A percentile compares a stretch with the other conserved stretches of the same genome.
Conservation (phyloP, 192 early-diverging fungal species). For the Pilaira anomala region DNA sequence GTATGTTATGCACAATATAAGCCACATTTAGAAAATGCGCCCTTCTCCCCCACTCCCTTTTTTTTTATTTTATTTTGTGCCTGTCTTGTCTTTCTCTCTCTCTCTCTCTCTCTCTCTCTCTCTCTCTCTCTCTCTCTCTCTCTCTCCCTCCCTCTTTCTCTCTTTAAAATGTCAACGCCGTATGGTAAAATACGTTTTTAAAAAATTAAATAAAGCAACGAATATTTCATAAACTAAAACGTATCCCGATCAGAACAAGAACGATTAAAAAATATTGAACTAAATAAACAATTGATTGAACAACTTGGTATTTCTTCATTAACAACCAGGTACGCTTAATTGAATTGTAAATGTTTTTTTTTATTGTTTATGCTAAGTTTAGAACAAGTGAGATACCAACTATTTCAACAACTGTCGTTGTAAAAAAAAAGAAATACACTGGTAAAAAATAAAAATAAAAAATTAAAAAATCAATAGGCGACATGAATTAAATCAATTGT, state of each 20-base stretch:
- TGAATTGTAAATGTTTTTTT: neutral
- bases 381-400: neutral
- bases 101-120: no score
- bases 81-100: no score
- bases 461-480: neutral
- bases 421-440: conserved; percentile 18
- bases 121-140: no score
- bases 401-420: conserved; percentile 16
- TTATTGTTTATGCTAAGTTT: no score
- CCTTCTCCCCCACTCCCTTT: no score
- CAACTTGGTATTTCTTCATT: conserved; percentile 41
- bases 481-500: neutral
- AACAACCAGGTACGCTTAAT: neutral
- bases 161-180: no score
- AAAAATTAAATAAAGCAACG: no score
- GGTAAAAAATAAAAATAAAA: conserved; percentile 10
- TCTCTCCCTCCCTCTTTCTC: no score
- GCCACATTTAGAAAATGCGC: no score
- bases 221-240: neutral
- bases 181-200: no score
- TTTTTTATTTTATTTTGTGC: no score
- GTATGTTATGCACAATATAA: no score
- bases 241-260: conserved; percentile 27
- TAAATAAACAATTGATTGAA: conserved; percentile 57
- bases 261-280: conserved; percentile 58